A percentile compares a stretch with the other conserved stretches of the same genome.
Evolutionary conservation across 805 yeast species (phyloP).

Genomic region (Candida chauliodis): DNA sequence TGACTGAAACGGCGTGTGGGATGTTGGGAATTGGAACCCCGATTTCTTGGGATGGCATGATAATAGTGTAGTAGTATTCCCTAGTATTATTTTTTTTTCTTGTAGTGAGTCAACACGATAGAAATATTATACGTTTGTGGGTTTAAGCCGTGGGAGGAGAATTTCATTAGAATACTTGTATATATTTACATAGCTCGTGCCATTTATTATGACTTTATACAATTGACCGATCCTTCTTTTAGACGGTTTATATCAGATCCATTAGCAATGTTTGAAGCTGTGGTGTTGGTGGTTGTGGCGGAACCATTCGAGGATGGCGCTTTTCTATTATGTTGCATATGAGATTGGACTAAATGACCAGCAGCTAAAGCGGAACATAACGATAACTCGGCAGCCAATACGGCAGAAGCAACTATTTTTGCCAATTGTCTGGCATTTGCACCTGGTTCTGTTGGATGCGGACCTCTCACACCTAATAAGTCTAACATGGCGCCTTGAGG

Average conservation of each 20-base stretch:
- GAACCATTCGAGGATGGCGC: slow-evolving; percentile 43
- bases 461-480: slow-evolving; percentile 90
- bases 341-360: slow-evolving; percentile 96
- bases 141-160: not conserved
- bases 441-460: slow-evolving; percentile 92
- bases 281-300: slow-evolving; percentile 9
- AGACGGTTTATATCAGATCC: slow-evolving; percentile 40
- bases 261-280: slow-evolving; percentile 6
- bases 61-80: too few relatives aligned
- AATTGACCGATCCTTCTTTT: slow-evolving; percentile 69
- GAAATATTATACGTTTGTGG: too few relatives aligned
- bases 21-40: slow-evolving; percentile 90
- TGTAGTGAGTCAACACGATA: too few relatives aligned
- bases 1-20: slow-evolving; percentile 91
- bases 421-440: slow-evolving; percentile 93
- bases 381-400: slow-evolving; percentile 93
- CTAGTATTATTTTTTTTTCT: too few relatives aligned
- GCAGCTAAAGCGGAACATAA: slow-evolving; percentile 96
- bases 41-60: slow-evolving; percentile 42
- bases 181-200: too few relatives aligned
- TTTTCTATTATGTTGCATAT: slow-evolving; percentile 91
- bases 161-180: not conserved
- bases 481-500: slow-evolving; percentile 98
- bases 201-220: slow-evolving; percentile 66
- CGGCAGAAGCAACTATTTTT: slow-evolving; percentile 87